phyloP scores from a whole-genome alignment of 768 basidiomycete genomes.

The Russula sp. region DNA sequence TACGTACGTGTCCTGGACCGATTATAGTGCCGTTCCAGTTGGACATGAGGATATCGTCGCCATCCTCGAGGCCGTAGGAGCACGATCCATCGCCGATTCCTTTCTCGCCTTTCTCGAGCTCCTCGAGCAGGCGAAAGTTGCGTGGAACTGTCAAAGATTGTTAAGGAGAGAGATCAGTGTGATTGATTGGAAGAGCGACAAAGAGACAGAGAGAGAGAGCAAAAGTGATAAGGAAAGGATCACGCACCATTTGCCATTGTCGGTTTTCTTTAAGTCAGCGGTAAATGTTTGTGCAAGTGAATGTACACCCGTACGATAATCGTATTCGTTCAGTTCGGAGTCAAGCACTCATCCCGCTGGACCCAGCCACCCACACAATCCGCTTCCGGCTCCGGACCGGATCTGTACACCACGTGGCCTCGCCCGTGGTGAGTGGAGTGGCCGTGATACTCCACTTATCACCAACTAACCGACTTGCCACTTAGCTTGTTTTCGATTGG shows the following conservation, averaged over 20 bases:
- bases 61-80: conserved; percentile 92
- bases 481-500: too few species aligned
- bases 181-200: background rate
- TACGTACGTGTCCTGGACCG: conserved; percentile 89
- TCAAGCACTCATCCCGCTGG: background rate
- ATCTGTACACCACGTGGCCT: background rate
- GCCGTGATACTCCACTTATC: too few species aligned
- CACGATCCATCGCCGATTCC: conserved; percentile 98
- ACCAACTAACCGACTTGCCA: too few species aligned
- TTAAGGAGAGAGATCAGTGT: background rate
- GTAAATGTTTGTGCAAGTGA: background rate
- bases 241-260: conserved; percentile 3
- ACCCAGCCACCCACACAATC: too few species aligned
- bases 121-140: conserved; percentile 94
- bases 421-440: too few species aligned
- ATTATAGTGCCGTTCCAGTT: conserved; percentile 99
- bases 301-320: background rate
- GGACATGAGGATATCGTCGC: conserved; percentile 96
- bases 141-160: conserved; percentile 66
- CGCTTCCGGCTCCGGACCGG: background rate
- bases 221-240: background rate
- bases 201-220: background rate
- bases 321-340: background rate
- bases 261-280: background rate
- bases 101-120: conserved; percentile 99